These are phyloP conservation scores for Penicillium ochrochloron DNA, from an alignment of 495 filamentous ascomycete genomes.

Conservation along the genomic window DNA sequence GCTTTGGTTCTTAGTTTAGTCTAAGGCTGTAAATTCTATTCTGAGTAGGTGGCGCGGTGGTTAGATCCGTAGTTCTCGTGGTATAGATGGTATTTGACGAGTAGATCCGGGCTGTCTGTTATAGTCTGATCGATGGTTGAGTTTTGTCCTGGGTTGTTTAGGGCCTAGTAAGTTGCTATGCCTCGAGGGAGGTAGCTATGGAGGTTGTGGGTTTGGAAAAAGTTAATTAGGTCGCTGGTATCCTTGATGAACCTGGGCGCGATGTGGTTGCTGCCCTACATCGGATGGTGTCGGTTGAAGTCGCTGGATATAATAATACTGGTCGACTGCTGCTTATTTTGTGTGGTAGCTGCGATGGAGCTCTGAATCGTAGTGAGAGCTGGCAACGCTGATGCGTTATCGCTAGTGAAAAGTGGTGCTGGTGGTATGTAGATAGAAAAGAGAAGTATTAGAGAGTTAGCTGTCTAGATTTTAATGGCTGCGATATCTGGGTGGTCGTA, in stretches of 20 bases:
- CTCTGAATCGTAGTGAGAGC: no score
- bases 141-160: conserved; percentile 25
- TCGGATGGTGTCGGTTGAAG: conserved; percentile 33
- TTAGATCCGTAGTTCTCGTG: conserved; percentile 29
- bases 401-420: background rate
- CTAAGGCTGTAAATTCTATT: conserved; percentile 26
- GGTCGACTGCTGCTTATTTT: no score
- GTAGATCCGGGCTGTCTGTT: conserved; percentile 19
- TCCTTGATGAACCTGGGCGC: conserved; percentile 24
- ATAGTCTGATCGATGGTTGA: conserved; percentile 28
- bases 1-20: conserved; percentile 12
- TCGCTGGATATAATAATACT: conserved; percentile 26
- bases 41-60: conserved; percentile 26
- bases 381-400: no score
- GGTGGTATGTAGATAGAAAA: background rate
- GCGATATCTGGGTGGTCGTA: background rate
- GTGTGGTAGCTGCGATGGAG: no score
- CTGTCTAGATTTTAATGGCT: background rate
- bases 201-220: conserved; percentile 25
- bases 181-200: conserved; percentile 1
- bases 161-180: conserved; percentile 21
- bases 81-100: conserved; percentile 28
- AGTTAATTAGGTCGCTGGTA: conserved; percentile 26
- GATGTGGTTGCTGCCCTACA: conserved; percentile 26
- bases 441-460: background rate